Evolutionary conservation across 2,329 filamentous ascomycete species (phyloP).

Genomic region (Incumbomyces delicatus): DNA sequence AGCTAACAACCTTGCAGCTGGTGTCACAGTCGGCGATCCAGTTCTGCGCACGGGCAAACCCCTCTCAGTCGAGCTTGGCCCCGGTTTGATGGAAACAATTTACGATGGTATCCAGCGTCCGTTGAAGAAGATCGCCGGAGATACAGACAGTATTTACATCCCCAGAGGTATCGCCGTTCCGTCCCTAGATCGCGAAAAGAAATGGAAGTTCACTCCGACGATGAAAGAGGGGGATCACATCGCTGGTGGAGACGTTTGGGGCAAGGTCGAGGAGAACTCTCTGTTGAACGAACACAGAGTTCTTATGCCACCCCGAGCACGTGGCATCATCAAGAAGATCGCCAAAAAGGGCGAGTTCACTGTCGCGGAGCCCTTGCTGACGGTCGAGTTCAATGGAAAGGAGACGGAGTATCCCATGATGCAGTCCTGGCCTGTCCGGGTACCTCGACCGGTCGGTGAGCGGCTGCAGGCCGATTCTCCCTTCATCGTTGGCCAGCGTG

Average conservation of each 20-base stretch:
- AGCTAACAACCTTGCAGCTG: constrained; percentile 47
- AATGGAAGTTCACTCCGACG: constrained; percentile 88
- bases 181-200: constrained; percentile 78
- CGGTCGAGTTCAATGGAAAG: constrained; percentile 94
- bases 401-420: constrained; percentile 95
- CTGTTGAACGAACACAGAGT: constrained; percentile 91
- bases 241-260: constrained; percentile 91
- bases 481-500: constrained; percentile 93
- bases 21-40: constrained; percentile 90
- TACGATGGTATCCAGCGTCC: constrained; percentile 99
- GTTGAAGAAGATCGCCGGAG: constrained; percentile 69
- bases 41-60: constrained; percentile 87
- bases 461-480: constrained; percentile 82
- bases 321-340: constrained; percentile 86
- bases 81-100: constrained; percentile 95
- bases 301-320: constrained; percentile 76
- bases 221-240: constrained; percentile 96
- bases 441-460: constrained; percentile 83
- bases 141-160: constrained; percentile 87
- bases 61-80: constrained; percentile 91
- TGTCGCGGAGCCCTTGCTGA: constrained; percentile 84
- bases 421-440: constrained; percentile 97
- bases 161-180: constrained; percentile 85
- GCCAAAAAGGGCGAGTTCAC: constrained; percentile 85
- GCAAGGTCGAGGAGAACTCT: constrained; percentile 90